Conservation (phyloP, 441 rosid species). For the Rhodomyrtus psidioides region DNA sequence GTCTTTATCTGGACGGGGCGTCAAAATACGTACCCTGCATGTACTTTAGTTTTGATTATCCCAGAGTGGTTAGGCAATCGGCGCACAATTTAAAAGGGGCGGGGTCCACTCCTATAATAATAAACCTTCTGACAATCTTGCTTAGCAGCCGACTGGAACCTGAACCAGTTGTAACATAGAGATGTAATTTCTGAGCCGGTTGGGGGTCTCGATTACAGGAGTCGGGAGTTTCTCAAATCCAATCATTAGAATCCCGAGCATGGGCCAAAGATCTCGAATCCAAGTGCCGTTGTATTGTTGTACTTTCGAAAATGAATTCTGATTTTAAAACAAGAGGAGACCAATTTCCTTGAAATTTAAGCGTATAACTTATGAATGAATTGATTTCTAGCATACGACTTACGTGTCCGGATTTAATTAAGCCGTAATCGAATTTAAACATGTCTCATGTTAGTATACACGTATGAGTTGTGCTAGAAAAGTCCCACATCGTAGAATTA, state of each 20-base stretch:
- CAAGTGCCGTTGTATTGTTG: accelerated
- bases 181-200: too few relatives aligned
- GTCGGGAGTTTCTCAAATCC: neutral
- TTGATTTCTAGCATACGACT: neutral
- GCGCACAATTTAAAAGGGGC: too few relatives aligned
- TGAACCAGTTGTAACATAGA: neutral
- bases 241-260: neutral
- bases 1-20: neutral
- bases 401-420: neutral
- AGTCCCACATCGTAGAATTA: too few relatives aligned
- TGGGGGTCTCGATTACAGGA: neutral
- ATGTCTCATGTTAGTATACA: too few relatives aligned
- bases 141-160: neutral
- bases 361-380: neutral
- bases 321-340: neutral
- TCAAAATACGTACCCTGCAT: neutral
- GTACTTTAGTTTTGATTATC: neutral
- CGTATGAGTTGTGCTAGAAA: too few relatives aligned
- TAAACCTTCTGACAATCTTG: too few relatives aligned
- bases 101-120: too few relatives aligned
- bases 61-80: too few relatives aligned
- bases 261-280: too few relatives aligned
- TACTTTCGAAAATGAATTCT: accelerated
- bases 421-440: neutral
- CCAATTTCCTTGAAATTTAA: neutral